A percentile compares a stretch with the other conserved stretches of the same genome.
These are phyloP conservation scores for Vicia sativa DNA, from an alignment of 306 rosid species.

Conservation along the genomic window DNA sequence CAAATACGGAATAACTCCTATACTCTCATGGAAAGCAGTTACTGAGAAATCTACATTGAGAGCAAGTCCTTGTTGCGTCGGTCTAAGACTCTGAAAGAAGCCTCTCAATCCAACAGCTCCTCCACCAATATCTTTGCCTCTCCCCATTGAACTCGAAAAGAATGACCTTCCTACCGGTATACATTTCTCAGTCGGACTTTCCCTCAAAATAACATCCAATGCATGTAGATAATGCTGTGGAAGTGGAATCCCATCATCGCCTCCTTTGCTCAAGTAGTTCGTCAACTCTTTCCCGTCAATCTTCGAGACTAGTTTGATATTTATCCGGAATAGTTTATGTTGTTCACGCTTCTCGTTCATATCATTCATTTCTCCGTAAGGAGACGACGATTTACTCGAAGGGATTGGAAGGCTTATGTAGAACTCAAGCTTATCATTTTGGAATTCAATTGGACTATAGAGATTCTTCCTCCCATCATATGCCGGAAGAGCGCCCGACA, in stretches of 20 bases:
- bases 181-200: constrained; percentile 82
- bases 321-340: constrained; percentile 70
- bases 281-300: constrained; percentile 70
- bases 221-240: constrained; percentile 99
- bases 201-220: constrained; percentile 90
- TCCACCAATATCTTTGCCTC: constrained; percentile 85
- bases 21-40: constrained; percentile 93
- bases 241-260: constrained; percentile 83
- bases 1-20: constrained; percentile 84
- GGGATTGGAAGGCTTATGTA: constrained; percentile 77
- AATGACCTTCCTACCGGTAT: constrained; percentile 82
- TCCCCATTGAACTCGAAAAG: constrained; percentile 81
- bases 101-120: constrained; percentile 97
- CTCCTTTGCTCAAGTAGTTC: constrained; percentile 76
- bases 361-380: constrained; percentile 50
- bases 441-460: constrained; percentile 84
- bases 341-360: constrained; percentile 53
- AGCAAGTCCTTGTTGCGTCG: constrained; percentile 95
- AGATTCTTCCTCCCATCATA: constrained; percentile 94
- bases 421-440: constrained; percentile 80
- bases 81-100: constrained; percentile 97
- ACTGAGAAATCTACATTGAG: constrained; percentile 93
- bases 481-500: constrained; percentile 80
- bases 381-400: constrained; percentile 41
- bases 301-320: constrained; percentile 80